These are phyloP conservation scores for Middelhovenomyces tepae DNA, from an alignment of 805 yeast genomes.

Conservation along the genomic window DNA sequence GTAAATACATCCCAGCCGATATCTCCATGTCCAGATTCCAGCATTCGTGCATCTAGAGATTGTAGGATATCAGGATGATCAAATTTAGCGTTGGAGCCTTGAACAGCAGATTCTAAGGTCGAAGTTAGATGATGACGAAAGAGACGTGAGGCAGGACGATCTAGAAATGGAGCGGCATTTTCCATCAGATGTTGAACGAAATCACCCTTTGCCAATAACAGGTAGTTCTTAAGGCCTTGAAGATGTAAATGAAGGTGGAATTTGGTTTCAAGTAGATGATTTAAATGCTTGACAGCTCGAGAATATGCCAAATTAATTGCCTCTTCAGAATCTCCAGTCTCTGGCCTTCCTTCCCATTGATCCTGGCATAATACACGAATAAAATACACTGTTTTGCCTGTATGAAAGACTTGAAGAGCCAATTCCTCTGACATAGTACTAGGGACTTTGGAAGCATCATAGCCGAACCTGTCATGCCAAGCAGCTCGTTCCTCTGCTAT, in stretches of 20 bases:
- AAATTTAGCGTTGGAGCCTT: constrained; percentile 25
- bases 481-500: constrained; percentile 13
- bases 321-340: constrained; percentile 24
- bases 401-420: constrained; percentile 28
- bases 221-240: constrained; percentile 51
- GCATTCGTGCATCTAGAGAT: constrained; percentile 72
- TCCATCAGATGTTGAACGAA: constrained; percentile 58
- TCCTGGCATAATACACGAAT: constrained; percentile 60
- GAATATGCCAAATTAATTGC: constrained; percentile 31
- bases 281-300: constrained; percentile 46
- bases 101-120: constrained; percentile 56
- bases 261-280: constrained; percentile 40
- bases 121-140: constrained; percentile 59
- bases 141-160: constrained; percentile 53
- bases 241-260: constrained; percentile 46
- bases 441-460: constrained; percentile 29
- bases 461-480: constrained; percentile 19
- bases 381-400: constrained; percentile 66
- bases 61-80: constrained; percentile 35
- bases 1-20: constrained; percentile 93
- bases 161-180: constrained; percentile 45
- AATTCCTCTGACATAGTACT: constrained; percentile 25
- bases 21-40: constrained; percentile 64
- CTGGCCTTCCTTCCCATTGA: constrained; percentile 43
- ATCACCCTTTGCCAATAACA: constrained; percentile 73